Evolutionary conservation across 169 alveolate genomes (phyloP), one percentile per base, ranked within the genome.

Genomic region (Cryptosporidium canis): DNA sequence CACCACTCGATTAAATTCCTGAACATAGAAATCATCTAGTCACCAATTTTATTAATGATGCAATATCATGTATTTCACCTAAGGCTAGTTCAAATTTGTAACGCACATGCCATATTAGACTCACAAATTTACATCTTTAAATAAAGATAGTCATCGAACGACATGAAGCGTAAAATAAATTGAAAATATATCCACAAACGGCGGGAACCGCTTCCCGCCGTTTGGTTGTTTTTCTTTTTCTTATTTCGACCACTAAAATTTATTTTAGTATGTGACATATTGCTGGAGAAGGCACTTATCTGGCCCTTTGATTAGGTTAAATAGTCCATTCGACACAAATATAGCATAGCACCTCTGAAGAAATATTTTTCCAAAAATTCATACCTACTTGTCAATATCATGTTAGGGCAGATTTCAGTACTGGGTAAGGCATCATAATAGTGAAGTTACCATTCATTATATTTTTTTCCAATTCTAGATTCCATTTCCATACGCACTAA

Each of bases 121-220:
- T 29, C 45, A 33, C n/a, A 0, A 31, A 35, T 61, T 65, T n/a
- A 41, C 82, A 66, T 66, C 58, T 66, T 66, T 66, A 24, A 66
- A 24, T 66, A 9, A 66, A 33, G 31, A 70, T 68, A 11, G 84
- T 70, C 84, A 70, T 37, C 39, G 31, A 29, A 70, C 84, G 84
- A 70, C 84, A 70, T 70, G 84, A 70, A 70, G 84, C 84, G 84
- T 70, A 55, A 51, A 67, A 8, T 4, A 14, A 70, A 70, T 61
- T 24, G 7, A 33, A 0, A 31, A 61, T 61, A 27, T 31, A 61
- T 70, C 68, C 84, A 55, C 84, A 70, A 70, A 70, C 31, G 84
- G 84, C 84, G 84, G 84, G 16, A 24, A 16, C 11, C 12, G 1
- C 2, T 27, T 21, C 58, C 84, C 66, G 66, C 84, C 21, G 31